These are phyloP conservation scores for Trichophyton benhamiae DNA, from an alignment of 2,329 filamentous ascomycete genomes.

Conservation along the genomic window DNA sequence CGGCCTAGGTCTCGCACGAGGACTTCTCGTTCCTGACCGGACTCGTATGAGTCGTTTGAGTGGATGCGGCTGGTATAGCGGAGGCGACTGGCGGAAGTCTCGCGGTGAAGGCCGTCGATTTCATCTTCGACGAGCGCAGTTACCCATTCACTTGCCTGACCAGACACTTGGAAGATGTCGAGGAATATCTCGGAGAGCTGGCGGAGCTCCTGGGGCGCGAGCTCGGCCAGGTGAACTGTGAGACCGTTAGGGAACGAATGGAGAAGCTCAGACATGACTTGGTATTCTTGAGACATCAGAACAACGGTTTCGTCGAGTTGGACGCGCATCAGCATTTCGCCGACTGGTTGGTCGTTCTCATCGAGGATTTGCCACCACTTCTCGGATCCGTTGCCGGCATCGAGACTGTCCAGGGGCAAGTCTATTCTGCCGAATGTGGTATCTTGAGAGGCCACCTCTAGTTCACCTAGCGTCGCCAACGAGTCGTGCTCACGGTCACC, in stretches of 20 bases:
- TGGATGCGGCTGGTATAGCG: slow-evolving; percentile 52
- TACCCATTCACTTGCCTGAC: slow-evolving; percentile 74
- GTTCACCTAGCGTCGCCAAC: slow-evolving; percentile 28
- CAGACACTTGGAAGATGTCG: slow-evolving; percentile 92
- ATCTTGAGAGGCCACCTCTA: slow-evolving; percentile 38
- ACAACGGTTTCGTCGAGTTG: slow-evolving; percentile 83
- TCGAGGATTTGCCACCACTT: slow-evolving; percentile 80
- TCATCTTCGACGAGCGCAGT: slow-evolving; percentile 91
- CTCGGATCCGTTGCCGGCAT: slow-evolving; percentile 64
- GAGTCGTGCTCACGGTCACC: slow-evolving; percentile 31
- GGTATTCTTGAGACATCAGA: slow-evolving; percentile 73
- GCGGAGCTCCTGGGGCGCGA: slow-evolving; percentile 64
- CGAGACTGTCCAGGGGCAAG: slow-evolving; percentile 64
- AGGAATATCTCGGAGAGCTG: slow-evolving; percentile 74
- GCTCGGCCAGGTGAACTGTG: slow-evolving; percentile 70
- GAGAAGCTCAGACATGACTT: slow-evolving; percentile 66
- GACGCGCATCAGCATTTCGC: slow-evolving; percentile 72
- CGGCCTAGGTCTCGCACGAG: slow-evolving; percentile 53
- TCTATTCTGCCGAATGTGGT: slow-evolving; percentile 52
- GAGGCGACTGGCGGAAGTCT: slow-evolving; percentile 54
- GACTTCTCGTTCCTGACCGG: slow-evolving; percentile 45
- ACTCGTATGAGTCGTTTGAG: slow-evolving; percentile 48
- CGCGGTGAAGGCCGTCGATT: slow-evolving; percentile 82
- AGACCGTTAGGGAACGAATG: slow-evolving; percentile 75
- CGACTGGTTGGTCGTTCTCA: slow-evolving; percentile 60